Conservation (phyloP, 2,329 filamentous ascomycete species). For the Tympanopsis confertula region DNA sequence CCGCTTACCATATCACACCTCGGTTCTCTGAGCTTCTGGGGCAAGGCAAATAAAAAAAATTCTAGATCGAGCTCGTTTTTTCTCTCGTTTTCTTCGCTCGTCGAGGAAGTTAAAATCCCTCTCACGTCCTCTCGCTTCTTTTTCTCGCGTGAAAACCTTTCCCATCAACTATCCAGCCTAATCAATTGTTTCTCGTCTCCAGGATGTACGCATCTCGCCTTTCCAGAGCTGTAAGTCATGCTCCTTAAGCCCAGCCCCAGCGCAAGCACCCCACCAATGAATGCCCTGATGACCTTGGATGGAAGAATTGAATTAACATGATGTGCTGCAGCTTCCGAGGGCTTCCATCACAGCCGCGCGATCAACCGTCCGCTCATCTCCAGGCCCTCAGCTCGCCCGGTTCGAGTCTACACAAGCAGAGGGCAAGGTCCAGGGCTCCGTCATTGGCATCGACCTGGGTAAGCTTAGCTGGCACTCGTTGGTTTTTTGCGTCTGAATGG, state of each 20-base stretch:
- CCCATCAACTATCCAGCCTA: conserved; percentile 1
- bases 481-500: neutral
- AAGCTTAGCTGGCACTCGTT: conserved; percentile 20
- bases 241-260: neutral
- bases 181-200: conserved; percentile 13
- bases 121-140: conserved; percentile 14
- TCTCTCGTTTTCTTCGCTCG: too few relatives aligned
- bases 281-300: conserved; percentile 1
- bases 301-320: conserved; percentile 2
- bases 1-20: too few relatives aligned
- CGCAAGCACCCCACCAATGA: neutral
- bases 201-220: conserved; percentile 65
- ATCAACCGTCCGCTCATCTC: conserved; percentile 48
- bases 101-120: too few relatives aligned
- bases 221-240: conserved; percentile 63
- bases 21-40: too few relatives aligned
- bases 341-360: conserved; percentile 58
- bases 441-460: conserved; percentile 98
- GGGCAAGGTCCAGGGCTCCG: conserved; percentile 83
- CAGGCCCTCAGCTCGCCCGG: conserved; percentile 63
- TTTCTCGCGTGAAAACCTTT: conserved; percentile 14
- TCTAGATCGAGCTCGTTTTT: too few relatives aligned
- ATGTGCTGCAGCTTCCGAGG: conserved; percentile 56
- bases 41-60: too few relatives aligned
- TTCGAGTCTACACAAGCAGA: conserved; percentile 60